Base-by-base conservation (phyloP, 805 yeast genomes). In the Yueomyces sp. region DNA sequence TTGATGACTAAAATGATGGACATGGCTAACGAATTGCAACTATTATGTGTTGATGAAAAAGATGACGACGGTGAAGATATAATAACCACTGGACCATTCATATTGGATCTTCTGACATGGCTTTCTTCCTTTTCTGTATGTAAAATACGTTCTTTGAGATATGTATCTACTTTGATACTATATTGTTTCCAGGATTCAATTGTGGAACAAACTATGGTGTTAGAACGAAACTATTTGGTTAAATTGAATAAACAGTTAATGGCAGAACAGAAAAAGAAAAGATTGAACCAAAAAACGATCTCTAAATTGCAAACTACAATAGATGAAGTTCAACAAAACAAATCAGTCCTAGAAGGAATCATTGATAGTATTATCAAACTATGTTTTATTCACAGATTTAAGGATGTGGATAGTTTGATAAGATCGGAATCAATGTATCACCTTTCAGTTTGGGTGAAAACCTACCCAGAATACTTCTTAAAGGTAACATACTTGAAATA, bases 401-500 rank as follows among this genome's bases (percentile, higher is more conserved):
- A 87, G 49, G 96, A 88, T 59, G 70, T 80, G 11, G 94, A 85
- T 54, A 74, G 79, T 4, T 57, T 59, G 4, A 82, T 88, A 34
- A 70, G 96, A 51, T 71, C 73, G 31, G 86, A 81, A 45, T 81
- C 95, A 44, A 66, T 85, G 52, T 52, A 59, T 6, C 69, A 72
- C 34, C 64, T 87, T 42, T 77, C 85, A n/a, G 65, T 62, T 19
- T 83, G 94, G 85, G 82, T 85, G 63, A 68, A 72, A n/a, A 55
- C 64, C 5, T 73, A 73, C 47, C 94, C 95, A 0, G 87, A 81
- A 45, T 64, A 69, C 43, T 86, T 83, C 53, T 72, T 82, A 49
- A 82, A 77, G 47, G 78, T 81, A 9, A 66, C 79, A 1, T 85
- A 78, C 53, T 67, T 86, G 49, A 73, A 87, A 48, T 85, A 83